Evolutionary conservation across 768 basidiomycete genomes (phyloP), one percentile per base, ranked within the genome.

Genomic region (Hysterangium stoloniferum): DNA sequence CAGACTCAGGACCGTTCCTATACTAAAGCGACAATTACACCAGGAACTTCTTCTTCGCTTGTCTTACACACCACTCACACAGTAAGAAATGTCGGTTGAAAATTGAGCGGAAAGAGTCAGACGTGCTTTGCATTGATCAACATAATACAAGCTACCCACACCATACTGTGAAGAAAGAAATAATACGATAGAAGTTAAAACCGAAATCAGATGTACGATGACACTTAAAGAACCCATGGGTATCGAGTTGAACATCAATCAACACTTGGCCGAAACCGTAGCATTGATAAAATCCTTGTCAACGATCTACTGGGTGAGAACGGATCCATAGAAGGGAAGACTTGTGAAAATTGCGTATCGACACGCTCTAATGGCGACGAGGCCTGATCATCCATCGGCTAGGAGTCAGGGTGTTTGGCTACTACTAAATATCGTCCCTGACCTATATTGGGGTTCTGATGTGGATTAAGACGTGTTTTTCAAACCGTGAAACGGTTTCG

Each of bases 1-100:
- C 5, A 86, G 86, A 72, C 84, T 84, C 20, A 86, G 69, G 1
- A 86, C 80, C 4, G 82, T 84, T 72, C 84, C 71, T 32, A 72
- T 55, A 20, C 71, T 71, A 52, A 20, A 42, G 72, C 56, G 17
- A 67, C 74, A 31, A 17, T 43, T 11, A 43, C 36, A 42, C 4
- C 27, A n/a, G 20, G 28, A 34, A 40, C 15, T 24, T 45, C 4
- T 24, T 6, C 22, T 6, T 29, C 27, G 8, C 25, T 33, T n/a
- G 51, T 11, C 34, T 53, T 19, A 17, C 9, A 34, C 15, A 13
- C 29, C 11, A 66, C 80, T 54, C 65, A 84, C 82, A 83, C 80
- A 28, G 83, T 86, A 42, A 86, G 68, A n/a, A 86, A 68, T 0
- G 80, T 81, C 9, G 71, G 62, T 29, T 72, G 64, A 17, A 82